These are phyloP conservation scores for Crassisporium funariophilum DNA, from an alignment of 768 basidiomycete species.

Conservation along the genomic window DNA sequence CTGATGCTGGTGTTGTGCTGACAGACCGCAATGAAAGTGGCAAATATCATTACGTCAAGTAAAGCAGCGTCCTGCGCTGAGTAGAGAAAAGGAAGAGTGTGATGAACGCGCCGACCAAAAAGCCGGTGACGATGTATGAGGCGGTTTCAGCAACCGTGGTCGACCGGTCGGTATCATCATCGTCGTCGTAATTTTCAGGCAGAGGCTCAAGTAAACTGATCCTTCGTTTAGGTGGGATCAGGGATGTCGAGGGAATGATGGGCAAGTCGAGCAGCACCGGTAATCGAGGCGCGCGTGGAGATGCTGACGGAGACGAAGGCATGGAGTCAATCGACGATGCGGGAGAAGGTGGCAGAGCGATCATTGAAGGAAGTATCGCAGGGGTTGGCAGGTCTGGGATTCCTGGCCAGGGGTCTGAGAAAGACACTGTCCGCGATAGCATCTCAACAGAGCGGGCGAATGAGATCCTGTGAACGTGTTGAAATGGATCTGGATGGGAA, in stretches of 20 bases:
- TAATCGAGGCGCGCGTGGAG: neutral
- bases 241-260: constrained; percentile 6
- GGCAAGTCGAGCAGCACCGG: constrained; percentile 3
- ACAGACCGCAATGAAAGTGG: neutral
- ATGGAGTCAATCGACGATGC: constrained; percentile 7
- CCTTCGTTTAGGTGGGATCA: constrained; percentile 17
- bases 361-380: constrained; percentile 6
- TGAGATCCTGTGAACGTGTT: constrained; percentile 15
- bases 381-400: constrained; percentile 11
- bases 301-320: constrained; percentile 5
- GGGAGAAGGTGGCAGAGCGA: constrained; percentile 24
- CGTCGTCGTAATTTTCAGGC: constrained; percentile 9
- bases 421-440: constrained; percentile 26
- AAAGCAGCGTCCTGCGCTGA: constrained; percentile 34
- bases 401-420: constrained; percentile 20
- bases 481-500: constrained; percentile 23
- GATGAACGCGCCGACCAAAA: constrained; percentile 44
- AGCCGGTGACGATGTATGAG: constrained; percentile 49
- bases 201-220: constrained; percentile 18
- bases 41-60: constrained; percentile 26
- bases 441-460: constrained; percentile 16
- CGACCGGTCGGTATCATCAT: constrained; percentile 11
- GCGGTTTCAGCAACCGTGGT: constrained; percentile 34
- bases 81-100: constrained; percentile 35
- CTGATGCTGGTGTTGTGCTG: too few species aligned